These are phyloP conservation scores for Hygrocybe coccinea DNA, from an alignment of 768 basidiomycete genomes.

Conservation along the genomic window DNA sequence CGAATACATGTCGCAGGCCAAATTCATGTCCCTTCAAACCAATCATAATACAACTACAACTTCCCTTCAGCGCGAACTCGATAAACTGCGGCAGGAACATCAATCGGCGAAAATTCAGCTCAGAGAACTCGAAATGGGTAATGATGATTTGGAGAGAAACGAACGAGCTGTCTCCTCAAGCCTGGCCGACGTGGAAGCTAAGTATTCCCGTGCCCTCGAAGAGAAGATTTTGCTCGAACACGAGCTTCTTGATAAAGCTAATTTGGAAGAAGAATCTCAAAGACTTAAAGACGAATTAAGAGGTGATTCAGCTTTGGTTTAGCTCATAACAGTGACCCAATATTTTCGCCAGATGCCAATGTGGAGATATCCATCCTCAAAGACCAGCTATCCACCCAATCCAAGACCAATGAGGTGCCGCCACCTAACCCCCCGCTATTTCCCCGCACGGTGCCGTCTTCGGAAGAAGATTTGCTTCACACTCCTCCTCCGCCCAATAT, in stretches of 20 bases:
- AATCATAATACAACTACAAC: slow-evolving; percentile 86
- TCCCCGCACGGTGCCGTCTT: slow-evolving; percentile 27
- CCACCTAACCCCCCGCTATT: slow-evolving; percentile 32
- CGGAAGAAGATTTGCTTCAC: slow-evolving; percentile 55
- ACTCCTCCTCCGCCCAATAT: slow-evolving; percentile 59
- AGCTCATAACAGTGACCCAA: neutral
- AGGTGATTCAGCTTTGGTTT: slow-evolving; percentile 45
- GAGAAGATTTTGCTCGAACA: slow-evolving; percentile 97
- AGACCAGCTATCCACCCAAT: slow-evolving; percentile 56
- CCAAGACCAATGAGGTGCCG: slow-evolving; percentile 25
- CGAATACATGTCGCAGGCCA: slow-evolving; percentile 26
- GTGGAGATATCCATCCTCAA: slow-evolving; percentile 79
- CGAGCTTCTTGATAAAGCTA: slow-evolving; percentile 87
- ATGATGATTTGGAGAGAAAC: slow-evolving; percentile 93
- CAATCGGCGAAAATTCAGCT: slow-evolving; percentile 68
- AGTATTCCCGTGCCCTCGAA: slow-evolving; percentile 86
- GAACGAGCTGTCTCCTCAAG: slow-evolving; percentile 84
- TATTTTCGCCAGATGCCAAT: slow-evolving; percentile 58
- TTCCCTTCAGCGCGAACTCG: slow-evolving; percentile 88
- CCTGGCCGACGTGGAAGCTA: slow-evolving; percentile 78
- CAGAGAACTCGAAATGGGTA: slow-evolving; percentile 92
- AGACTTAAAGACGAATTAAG: slow-evolving; percentile 87
- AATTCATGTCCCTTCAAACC: slow-evolving; percentile 85
- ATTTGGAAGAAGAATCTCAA: slow-evolving; percentile 85
- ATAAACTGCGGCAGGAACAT: slow-evolving; percentile 70